Conservation (phyloP, 1,284 basidiomycete genomes). For the Earliella scabrosa region DNA sequence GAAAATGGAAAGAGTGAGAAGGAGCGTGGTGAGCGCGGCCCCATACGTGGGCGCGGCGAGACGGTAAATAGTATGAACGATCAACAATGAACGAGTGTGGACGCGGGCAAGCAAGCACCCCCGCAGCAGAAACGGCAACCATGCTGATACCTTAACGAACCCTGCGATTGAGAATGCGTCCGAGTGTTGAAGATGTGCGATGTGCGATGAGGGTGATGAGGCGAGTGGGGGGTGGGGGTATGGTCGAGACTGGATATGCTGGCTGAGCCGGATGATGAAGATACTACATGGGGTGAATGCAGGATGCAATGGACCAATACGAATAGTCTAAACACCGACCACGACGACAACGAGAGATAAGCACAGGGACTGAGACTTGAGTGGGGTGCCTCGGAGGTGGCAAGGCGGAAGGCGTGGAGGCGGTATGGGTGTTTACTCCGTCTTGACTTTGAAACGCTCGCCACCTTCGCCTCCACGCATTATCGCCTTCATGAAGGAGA, state of each 20-base stretch:
- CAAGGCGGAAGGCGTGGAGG: background rate
- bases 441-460: slow-evolving; percentile 54
- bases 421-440: slow-evolving; percentile 33
- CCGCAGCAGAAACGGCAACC: background rate
- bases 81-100: slow-evolving; percentile 1
- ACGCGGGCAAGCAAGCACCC: slow-evolving; percentile 1
- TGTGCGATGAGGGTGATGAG: background rate
- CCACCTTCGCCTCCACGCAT: slow-evolving; percentile 84
- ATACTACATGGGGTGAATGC: slow-evolving; percentile 9
- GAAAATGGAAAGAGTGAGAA: background rate
- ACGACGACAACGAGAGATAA: background rate
- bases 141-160: background rate
- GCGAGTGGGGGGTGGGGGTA: slow-evolving; percentile 4
- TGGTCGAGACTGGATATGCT: slow-evolving; percentile 6
- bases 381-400: too few relatives aligned
- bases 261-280: background rate
- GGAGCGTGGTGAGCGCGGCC: slow-evolving; percentile 9
- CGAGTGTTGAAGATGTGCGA: too few relatives aligned
- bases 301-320: slow-evolving; percentile 3
- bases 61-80: background rate
- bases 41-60: slow-evolving; percentile 2
- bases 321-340: slow-evolving; percentile 16
- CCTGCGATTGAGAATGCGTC: too few relatives aligned
- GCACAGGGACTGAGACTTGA: background rate
- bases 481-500: slow-evolving; percentile 84